Percentiles rank a stretch among this genome's conserved stretches.
phyloP scores from a whole-genome alignment of 75 land plant genomes.

The Pinus albicaulis region DNA sequence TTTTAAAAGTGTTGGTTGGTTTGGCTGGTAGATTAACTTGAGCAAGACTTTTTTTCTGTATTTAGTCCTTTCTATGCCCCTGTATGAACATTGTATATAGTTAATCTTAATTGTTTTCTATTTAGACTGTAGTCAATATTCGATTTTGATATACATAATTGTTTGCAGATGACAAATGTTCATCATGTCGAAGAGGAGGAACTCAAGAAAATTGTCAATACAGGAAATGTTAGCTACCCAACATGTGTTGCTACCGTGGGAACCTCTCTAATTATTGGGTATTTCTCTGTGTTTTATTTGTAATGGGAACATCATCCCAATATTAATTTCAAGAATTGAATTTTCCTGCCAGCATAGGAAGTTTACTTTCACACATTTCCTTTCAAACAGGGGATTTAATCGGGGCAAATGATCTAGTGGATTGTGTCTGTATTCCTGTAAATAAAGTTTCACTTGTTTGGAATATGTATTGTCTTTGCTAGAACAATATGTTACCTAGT shows the following conservation, averaged over 20 bases:
- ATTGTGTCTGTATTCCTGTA: no score
- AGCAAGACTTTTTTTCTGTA: no score
- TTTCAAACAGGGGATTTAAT: background rate
- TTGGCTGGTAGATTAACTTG: no score
- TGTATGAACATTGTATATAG: no score
- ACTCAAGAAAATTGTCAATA: conserved; percentile 44
- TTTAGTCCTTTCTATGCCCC: no score
- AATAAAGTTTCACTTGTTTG: no score
- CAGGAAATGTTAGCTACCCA: conserved; percentile 33
- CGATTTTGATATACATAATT: conserved; percentile 2
- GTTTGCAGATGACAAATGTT: conserved; percentile 36
- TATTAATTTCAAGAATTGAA: background rate
- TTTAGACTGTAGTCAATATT: no score
- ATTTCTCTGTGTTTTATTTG: background rate
- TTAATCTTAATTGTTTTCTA: no score
- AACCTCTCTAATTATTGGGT: conserved; percentile 52
- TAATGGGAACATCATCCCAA: background rate
- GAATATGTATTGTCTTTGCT: no score
- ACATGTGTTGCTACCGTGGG: conserved; percentile 50
- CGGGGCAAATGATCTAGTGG: no score
- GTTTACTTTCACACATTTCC: background rate
- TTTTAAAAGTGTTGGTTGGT: no score
- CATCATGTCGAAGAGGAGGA: conserved; percentile 29
- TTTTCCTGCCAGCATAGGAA: background rate
- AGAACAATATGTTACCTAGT: no score